Evolutionary conservation across 2,329 filamentous ascomycete genomes (phyloP), one percentile per base, ranked within the genome.

Genomic region (Mollisia scopiformis): DNA sequence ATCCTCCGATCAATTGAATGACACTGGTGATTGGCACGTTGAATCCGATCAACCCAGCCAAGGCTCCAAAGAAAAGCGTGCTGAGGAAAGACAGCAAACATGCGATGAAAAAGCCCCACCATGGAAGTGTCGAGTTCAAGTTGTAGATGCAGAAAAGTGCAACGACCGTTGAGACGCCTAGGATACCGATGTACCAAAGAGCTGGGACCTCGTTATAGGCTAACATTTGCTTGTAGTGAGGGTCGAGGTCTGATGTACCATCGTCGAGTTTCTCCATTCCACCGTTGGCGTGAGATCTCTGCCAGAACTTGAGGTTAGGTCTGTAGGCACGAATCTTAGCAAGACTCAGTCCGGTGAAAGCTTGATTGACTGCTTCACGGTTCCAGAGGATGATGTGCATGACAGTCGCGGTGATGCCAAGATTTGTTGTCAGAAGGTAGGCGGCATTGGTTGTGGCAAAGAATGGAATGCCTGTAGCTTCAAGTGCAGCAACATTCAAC

Each of bases 1-100:
- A 81, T 3, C 78, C 80, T 14, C 74, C 80, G 21, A 83, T 70
- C 72, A 81, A 77, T 66, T 82, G 78, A 14, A 77, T 74, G 30
- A 78, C 72, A 6, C 74, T 73, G 59, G 79, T 60, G 25, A 76
- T 68, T 61, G 72, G 75, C 49, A 77, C 77, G 25, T 77, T 71
- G 64, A 80, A 78, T 1, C 78, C 77, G 0, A 75, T 74, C 41
- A 78, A 67, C 13, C 73, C 77, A 39, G 68, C 66, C 64, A 75
- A 69, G 1, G 76, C 73, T 4, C 76, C 78, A n/a, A 76, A 77
- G 61, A 80, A 76, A 11, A 79, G 63, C 5, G 77, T 70, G 3
- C 77, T 73, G 8, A 75, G n/a, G 43, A 68, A 68, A 11, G 72
- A 68, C 3, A 80, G 66, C 2, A 74, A 21, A 16, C 69, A 71